Base-by-base conservation (phyloP, 2,329 filamentous ascomycete genomes). In the Biscogniauxia mediterranea region DNA sequence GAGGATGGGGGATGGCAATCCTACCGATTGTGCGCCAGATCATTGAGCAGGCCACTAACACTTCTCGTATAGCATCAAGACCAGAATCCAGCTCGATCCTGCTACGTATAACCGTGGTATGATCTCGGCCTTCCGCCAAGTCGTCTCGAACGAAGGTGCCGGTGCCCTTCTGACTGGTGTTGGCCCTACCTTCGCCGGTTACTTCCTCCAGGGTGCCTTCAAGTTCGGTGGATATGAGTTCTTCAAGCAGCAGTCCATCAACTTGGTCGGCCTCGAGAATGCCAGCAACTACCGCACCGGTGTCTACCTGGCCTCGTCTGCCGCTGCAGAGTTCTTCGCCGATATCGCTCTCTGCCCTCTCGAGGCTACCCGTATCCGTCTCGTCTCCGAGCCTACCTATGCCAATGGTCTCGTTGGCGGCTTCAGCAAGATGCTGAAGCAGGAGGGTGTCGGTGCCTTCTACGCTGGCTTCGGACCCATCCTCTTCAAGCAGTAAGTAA, bases 161-260 rank as follows among this genome's bases (percentile, higher is more conserved):
- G 87, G 86, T 76, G 89, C 88, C 74, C 83, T 91, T 71, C 79
- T 88, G 76, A 91, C 89, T 66, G 89, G 89, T 79, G 81, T 86
- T 76, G 89, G 89, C 69, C 89, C 89, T 68, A 91, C 89, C 73
- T 84, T 85, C 69, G 88, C 89, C 64, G 89, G 89, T 77, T 91
- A 91, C 82, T 91, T 91, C 85, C 85, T 91, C 68, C 89, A 91
- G 80, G 89, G 89, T 74, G 88, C 88, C 71, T 88, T 91, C 85
- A 91, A 92, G 81, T 91, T 91, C 78, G 89, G 89, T 75, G 89
- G 89, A 77, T 92, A 92, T 77, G 89, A 92, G 79, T 87, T 91
- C 81, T 92, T 92, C 86, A 92, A 92, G 86, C 85, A 90, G 79
- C 88, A 91, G 78, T 83, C 81, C 71, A 91, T 92, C 79, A 87